Evolutionary conservation across 2,329 filamentous ascomycete genomes (phyloP).

Genomic region (Penicillium janthinellum): DNA sequence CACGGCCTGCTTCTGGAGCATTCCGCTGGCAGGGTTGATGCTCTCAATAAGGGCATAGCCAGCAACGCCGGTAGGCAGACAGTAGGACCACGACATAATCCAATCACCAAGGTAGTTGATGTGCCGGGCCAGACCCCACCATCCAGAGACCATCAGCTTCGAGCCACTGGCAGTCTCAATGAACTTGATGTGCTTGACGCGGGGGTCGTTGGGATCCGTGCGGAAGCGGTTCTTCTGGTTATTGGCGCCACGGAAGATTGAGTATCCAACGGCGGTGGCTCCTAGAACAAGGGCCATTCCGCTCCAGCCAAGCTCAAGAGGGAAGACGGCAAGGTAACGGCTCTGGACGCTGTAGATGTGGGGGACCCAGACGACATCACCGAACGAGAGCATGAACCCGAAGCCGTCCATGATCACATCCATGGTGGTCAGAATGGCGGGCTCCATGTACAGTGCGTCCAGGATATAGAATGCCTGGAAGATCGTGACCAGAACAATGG

Average conservation of each 20-base stretch:
- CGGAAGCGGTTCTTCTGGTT: slow-evolving; percentile 94
- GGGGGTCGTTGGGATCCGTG: slow-evolving; percentile 78
- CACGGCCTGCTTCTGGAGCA: slow-evolving; percentile 71
- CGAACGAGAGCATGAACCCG: slow-evolving; percentile 92
- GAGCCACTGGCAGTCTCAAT: slow-evolving; percentile 83
- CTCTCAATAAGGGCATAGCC: slow-evolving; percentile 70
- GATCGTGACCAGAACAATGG: slow-evolving; percentile 74
- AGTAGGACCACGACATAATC: slow-evolving; percentile 91
- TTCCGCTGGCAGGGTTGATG: slow-evolving; percentile 53
- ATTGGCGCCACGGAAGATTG: slow-evolving; percentile 91
- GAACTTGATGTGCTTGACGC: slow-evolving; percentile 76
- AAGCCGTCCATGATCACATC: slow-evolving; percentile 93
- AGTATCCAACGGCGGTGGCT: slow-evolving; percentile 74
- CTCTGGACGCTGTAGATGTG: slow-evolving; percentile 85
- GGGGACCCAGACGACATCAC: slow-evolving; percentile 89
- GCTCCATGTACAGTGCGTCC: slow-evolving; percentile 84
- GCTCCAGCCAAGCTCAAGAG: slow-evolving; percentile 70
- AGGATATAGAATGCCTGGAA: slow-evolving; percentile 83
- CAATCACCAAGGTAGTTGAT: slow-evolving; percentile 97
- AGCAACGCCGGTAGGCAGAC: slow-evolving; percentile 79
- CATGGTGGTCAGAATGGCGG: slow-evolving; percentile 87
- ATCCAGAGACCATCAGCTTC: slow-evolving; percentile 78
- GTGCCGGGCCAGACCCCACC: slow-evolving; percentile 90
- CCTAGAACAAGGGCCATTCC: slow-evolving; percentile 67
- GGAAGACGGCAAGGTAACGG: slow-evolving; percentile 81